Evolutionary conservation across 1,139 yeast genomes (phyloP).

Genomic region (Hyphopichia buzzinii): DNA sequence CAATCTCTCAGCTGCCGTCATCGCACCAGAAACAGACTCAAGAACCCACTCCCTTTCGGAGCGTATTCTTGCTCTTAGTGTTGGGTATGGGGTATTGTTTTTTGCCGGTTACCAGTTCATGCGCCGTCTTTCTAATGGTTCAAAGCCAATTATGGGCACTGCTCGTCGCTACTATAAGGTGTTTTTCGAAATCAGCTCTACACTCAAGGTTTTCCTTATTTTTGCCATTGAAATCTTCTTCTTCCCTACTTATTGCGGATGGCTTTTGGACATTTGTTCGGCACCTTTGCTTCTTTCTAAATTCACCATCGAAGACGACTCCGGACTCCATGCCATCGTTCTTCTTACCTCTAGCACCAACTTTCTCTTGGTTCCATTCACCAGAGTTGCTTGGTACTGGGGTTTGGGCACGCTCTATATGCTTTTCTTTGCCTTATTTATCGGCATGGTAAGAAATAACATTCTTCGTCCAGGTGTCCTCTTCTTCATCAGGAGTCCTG

Average conservation of each 20-base stretch:
- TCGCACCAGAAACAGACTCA: constrained; percentile 13
- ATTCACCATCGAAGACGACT: constrained; percentile 11
- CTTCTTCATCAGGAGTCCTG: constrained; percentile 90
- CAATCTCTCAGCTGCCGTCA: constrained; percentile 8
- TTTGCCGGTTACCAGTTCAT: constrained; percentile 29
- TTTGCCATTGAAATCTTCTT: constrained; percentile 76
- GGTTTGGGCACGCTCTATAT: constrained; percentile 77
- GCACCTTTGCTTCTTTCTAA: constrained; percentile 48
- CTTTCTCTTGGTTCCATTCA: constrained; percentile 19
- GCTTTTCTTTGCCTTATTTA: constrained; percentile 83
- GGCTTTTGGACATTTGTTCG: constrained; percentile 66
- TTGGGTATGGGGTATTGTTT: constrained; percentile 41
- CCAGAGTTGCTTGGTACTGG: constrained; percentile 54
- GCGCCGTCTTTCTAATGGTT: constrained; percentile 30
- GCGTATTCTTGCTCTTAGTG: constrained; percentile 27
- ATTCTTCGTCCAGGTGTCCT: constrained; percentile 86
- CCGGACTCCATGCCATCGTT: constrained; percentile 13
- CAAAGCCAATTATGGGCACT: constrained; percentile 47
- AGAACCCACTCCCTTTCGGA: constrained; percentile 19
- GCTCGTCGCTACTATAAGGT: constrained; percentile 49
- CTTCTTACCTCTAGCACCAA: constrained; percentile 25
- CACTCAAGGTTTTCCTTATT: constrained; percentile 71
- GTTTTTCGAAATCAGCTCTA: constrained; percentile 50
- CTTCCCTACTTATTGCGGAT: constrained; percentile 88
- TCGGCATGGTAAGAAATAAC: constrained; percentile 72